These are phyloP conservation scores for Davidsoniella eucalypti DNA, from an alignment of 2,329 filamentous ascomycete genomes.

Conservation along the genomic window DNA sequence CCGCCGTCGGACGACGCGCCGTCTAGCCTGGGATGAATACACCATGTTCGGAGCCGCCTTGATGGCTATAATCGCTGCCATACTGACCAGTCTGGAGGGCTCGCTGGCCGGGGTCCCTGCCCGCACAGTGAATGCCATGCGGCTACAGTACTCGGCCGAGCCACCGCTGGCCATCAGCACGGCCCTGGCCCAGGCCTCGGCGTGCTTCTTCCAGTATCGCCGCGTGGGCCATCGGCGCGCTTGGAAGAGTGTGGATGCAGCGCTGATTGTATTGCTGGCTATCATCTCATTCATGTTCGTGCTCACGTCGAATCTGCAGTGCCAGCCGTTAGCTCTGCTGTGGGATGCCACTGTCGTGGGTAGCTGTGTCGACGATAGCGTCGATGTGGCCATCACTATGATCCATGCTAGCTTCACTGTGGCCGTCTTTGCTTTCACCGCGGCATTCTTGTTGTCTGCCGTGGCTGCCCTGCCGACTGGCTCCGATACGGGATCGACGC, in stretches of 20 bases:
- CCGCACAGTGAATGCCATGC: not conserved
- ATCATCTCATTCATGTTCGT: slow-evolving; percentile 20
- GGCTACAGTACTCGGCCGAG: not conserved
- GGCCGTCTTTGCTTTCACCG: slow-evolving; percentile 22
- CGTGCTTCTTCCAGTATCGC: slow-evolving; percentile 22
- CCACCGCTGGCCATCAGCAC: slow-evolving; percentile 13
- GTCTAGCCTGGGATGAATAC: slow-evolving; percentile 21
- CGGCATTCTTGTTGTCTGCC: slow-evolving; percentile 7
- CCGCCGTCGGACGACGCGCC: slow-evolving; percentile 17
- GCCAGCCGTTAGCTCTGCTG: slow-evolving; percentile 22
- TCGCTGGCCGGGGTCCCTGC: too few species aligned
- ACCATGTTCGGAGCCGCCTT: slow-evolving; percentile 16
- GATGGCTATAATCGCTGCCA: too few species aligned
- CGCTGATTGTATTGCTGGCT: slow-evolving; percentile 20
- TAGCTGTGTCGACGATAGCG: slow-evolving; percentile 18
- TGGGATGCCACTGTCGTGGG: slow-evolving; percentile 20
- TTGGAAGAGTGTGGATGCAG: slow-evolving; percentile 20
- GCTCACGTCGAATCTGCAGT: slow-evolving; percentile 22
- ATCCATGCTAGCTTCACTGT: slow-evolving; percentile 22
- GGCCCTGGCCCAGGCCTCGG: slow-evolving; percentile 22
- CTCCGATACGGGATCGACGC: not conserved
- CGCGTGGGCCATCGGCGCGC: slow-evolving; percentile 17
- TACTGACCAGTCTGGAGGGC: not conserved
- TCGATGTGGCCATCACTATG: slow-evolving; percentile 19
- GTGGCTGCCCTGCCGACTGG: not conserved